phyloP scores from a whole-genome alignment of 2,329 filamentous ascomycete genomes.

The Aureobasidium vineae region DNA sequence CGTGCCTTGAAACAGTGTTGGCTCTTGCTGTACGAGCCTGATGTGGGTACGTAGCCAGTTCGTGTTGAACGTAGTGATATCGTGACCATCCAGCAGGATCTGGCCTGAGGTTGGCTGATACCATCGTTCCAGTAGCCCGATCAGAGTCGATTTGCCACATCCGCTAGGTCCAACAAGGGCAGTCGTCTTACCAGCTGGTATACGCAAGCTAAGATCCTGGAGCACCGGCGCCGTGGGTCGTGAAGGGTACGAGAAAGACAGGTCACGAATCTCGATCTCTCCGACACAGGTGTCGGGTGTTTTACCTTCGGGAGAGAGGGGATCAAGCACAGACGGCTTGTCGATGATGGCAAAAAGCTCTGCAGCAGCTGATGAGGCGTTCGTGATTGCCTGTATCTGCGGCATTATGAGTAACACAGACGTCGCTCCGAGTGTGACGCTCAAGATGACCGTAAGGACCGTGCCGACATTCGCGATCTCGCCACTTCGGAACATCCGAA shows the following conservation, averaged over 20 bases:
- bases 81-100: conserved; percentile 38
- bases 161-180: conserved; percentile 46
- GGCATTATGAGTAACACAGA: conserved; percentile 43
- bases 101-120: conserved; percentile 35
- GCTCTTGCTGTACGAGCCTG: conserved; percentile 41
- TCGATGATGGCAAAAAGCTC: conserved; percentile 47
- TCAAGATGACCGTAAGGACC: conserved; percentile 31
- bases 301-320: conserved; percentile 34
- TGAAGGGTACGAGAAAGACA: conserved; percentile 70
- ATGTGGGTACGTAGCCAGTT: conserved; percentile 39
- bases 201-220: conserved; percentile 37
- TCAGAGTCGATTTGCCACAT: conserved; percentile 42
- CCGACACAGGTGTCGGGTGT: conserved; percentile 33
- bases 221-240: conserved; percentile 41
- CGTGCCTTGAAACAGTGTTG: conserved; percentile 39
- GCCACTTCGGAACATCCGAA: conserved; percentile 38
- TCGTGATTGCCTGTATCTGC: conserved; percentile 45
- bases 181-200: conserved; percentile 46
- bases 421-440: conserved; percentile 41
- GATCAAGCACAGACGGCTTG: conserved; percentile 43
- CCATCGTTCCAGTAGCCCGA: conserved; percentile 41
- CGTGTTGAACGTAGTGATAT: conserved; percentile 35
- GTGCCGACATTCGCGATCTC: conserved; percentile 39
- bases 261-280: conserved; percentile 61
- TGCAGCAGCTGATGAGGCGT: conserved; percentile 44